phyloP scores from a whole-genome alignment of 148 eudicot genomes.

The Spergularia bocconei region DNA sequence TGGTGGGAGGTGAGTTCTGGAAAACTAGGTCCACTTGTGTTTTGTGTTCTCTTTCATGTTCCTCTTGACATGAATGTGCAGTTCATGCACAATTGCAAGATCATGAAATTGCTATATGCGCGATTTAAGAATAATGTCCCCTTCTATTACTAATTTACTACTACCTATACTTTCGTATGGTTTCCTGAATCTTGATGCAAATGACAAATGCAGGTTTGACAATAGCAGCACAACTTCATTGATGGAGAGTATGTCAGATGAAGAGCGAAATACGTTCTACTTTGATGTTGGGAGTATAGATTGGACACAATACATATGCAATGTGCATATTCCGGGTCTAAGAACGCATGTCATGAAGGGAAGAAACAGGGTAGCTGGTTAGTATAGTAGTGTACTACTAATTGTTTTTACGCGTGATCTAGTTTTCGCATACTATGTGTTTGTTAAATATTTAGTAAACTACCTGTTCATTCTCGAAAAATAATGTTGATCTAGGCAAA shows the following conservation, averaged over 20 bases:
- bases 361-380: constrained; percentile 42
- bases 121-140: too few species aligned
- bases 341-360: constrained; percentile 97
- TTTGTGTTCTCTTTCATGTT: not conserved
- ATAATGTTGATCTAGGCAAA: constrained; percentile 23
- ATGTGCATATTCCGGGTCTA: constrained; percentile 86
- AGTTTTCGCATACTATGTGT: not conserved
- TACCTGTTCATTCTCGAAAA: constrained; percentile 23
- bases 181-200: too few species aligned
- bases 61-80: not conserved
- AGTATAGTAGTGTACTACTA: constrained; percentile 4
- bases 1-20: constrained; percentile 71
- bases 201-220: constrained; percentile 61
- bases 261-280: constrained; percentile 62
- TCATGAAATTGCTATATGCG: too few species aligned
- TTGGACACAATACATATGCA: constrained; percentile 88
- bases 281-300: constrained; percentile 84
- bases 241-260: constrained; percentile 80
- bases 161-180: too few species aligned
- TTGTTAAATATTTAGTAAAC: constrained; percentile 16
- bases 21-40: not conserved
- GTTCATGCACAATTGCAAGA: too few species aligned
- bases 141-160: too few species aligned
- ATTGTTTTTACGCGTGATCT: not conserved
- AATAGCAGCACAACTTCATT: constrained; percentile 68